phyloP scores from a whole-genome alignment of 1,284 basidiomycete species.

The Cryptococcus hybrid region DNA sequence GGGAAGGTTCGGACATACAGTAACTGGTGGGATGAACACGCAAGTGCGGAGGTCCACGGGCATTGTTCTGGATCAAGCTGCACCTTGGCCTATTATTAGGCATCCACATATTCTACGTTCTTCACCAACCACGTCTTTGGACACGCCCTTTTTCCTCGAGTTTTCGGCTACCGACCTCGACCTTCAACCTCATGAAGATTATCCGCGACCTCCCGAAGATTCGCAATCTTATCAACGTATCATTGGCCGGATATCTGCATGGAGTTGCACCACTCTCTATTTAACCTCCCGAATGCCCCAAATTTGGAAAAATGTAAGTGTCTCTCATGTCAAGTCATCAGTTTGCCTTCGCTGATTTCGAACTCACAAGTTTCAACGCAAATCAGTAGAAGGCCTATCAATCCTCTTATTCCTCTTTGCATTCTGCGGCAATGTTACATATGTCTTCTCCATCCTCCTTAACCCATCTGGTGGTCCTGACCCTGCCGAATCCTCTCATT shows the following conservation, averaged over 20 bases:
- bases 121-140: background rate
- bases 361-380: constrained; percentile 67
- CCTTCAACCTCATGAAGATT: background rate
- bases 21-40: background rate
- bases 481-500: constrained; percentile 31
- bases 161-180: background rate
- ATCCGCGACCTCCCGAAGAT: constrained; percentile 13
- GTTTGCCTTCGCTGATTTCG: background rate
- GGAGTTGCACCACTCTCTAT: constrained; percentile 87
- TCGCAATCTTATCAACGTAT: constrained; percentile 53
- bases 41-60: background rate
- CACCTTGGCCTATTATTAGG: background rate
- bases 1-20: constrained; percentile 5
- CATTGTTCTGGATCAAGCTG: background rate
- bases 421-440: constrained; percentile 85
- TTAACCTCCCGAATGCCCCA: constrained; percentile 87
- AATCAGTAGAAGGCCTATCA: constrained; percentile 93
- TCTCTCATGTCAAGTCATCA: background rate
- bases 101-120: constrained; percentile 1
- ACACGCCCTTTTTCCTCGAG: background rate
- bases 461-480: constrained; percentile 36
- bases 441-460: constrained; percentile 75
- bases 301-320: constrained; percentile 93
- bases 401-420: constrained; percentile 88
- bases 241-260: constrained; percentile 83